A percentile compares a stretch with the other conserved stretches of the same genome.
Evolutionary conservation across 1,284 basidiomycete species (phyloP).

Genomic region (Ceratobasidium sp.): DNA sequence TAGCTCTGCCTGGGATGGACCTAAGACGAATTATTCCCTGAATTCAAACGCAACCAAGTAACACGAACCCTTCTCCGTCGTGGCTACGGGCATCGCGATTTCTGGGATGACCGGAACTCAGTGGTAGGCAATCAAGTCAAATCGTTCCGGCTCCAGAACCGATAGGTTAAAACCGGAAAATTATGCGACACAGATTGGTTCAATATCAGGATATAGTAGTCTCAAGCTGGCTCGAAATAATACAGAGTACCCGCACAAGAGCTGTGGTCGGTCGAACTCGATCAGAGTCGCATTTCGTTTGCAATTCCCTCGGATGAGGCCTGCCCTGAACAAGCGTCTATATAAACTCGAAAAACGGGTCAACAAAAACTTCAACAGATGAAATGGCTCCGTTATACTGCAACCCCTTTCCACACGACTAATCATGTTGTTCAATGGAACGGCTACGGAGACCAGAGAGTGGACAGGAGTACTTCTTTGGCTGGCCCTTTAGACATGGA

Average conservation of each 20-base stretch:
- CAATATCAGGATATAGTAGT: neutral
- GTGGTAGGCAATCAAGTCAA: neutral
- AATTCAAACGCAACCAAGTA: neutral
- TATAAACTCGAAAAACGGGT: slow-evolving; percentile 9
- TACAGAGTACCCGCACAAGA: neutral
- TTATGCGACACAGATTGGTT: neutral
- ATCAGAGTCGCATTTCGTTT: neutral
- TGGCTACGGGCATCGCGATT: slow-evolving; percentile 34
- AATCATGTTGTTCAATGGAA: slow-evolving; percentile 32
- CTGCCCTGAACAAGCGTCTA: slow-evolving; percentile 27
- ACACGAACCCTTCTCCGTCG: slow-evolving; percentile 28
- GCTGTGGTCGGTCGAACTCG: neutral
- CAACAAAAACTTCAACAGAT: slow-evolving; percentile 44
- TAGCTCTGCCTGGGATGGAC: slow-evolving; percentile 82
- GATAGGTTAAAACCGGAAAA: neutral
- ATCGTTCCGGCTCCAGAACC: neutral
- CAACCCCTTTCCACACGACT: slow-evolving; percentile 38
- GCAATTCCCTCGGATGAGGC: neutral
- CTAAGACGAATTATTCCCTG: neutral
- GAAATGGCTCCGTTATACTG: slow-evolving; percentile 37
- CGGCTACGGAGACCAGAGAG: slow-evolving; percentile 36
- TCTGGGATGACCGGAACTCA: neutral
- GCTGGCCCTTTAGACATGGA: slow-evolving; percentile 42
- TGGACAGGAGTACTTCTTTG: slow-evolving; percentile 42
- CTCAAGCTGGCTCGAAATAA: too few species aligned